phyloP scores from a whole-genome alignment of 805 yeast species.

The Candida namnaoensis region DNA sequence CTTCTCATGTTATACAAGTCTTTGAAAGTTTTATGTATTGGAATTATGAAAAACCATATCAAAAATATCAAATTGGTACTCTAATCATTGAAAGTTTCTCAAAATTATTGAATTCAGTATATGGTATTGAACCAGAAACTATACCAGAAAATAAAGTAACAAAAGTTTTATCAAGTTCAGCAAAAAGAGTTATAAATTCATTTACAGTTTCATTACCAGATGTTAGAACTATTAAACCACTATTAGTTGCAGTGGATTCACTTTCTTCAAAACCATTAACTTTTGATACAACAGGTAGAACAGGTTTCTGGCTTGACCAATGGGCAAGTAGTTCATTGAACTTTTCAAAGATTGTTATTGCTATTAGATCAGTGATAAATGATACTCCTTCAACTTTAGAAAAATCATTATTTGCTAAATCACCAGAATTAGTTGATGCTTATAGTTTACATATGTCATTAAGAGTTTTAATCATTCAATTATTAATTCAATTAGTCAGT shows the following conservation, averaged over 20 bases:
- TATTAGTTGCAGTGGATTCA: constrained; percentile 39
- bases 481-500: constrained; percentile 49
- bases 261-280: constrained; percentile 27
- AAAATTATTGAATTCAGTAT: constrained; percentile 41
- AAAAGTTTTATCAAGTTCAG: constrained; percentile 39
- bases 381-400: constrained; percentile 60
- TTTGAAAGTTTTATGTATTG: constrained; percentile 71
- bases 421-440: constrained; percentile 48
- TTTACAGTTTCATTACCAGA: constrained; percentile 49
- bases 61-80: constrained; percentile 55
- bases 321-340: constrained; percentile 45
- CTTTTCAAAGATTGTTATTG: constrained; percentile 47
- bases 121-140: constrained; percentile 39
- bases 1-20: constrained; percentile 50
- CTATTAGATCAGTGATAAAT: constrained; percentile 43
- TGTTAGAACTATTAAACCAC: constrained; percentile 45
- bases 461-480: constrained; percentile 41
- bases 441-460: constrained; percentile 42
- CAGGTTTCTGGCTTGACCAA: constrained; percentile 37
- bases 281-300: constrained; percentile 31
- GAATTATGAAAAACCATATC: constrained; percentile 47
- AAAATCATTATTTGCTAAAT: constrained; percentile 39
- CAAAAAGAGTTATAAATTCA: constrained; percentile 39
- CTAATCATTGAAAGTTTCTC: constrained; percentile 45
- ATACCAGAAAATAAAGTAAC: constrained; percentile 33